A percentile compares a stretch with the other conserved stretches of the same genome.
These are phyloP conservation scores for Hypericum androsaemum DNA, from an alignment of 345 rosid species.

Conservation along the genomic window DNA sequence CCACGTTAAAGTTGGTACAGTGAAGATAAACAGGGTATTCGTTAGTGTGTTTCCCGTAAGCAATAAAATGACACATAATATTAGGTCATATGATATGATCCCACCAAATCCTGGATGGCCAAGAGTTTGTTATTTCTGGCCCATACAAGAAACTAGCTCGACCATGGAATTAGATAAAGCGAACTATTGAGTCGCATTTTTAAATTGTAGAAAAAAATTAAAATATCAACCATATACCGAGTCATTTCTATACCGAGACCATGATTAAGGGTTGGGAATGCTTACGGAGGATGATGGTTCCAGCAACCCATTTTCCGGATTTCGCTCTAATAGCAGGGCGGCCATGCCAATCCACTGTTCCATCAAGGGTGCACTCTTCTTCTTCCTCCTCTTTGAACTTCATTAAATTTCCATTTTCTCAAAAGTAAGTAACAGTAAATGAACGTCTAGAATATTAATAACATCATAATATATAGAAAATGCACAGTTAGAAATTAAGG, in stretches of 20 bases:
- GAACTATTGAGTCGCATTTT: too few relatives aligned
- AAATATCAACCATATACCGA: not conserved
- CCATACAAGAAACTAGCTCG: too few relatives aligned
- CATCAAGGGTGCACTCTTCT: slow-evolving; percentile 47
- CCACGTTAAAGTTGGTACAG: not conserved
- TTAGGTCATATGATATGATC: not conserved
- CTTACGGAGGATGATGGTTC: slow-evolving; percentile 70
- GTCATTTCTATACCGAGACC: too few relatives aligned
- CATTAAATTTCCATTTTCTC: not conserved
- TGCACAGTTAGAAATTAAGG: too few relatives aligned
- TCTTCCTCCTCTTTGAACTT: slow-evolving; percentile 38
- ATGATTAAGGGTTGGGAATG: not conserved
- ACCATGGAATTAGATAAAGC: too few relatives aligned
- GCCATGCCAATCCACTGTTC: slow-evolving; percentile 65
- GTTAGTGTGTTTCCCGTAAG: slow-evolving; percentile 15
- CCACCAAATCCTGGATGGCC: too few relatives aligned
- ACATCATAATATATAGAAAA: too few relatives aligned
- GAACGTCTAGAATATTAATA: too few relatives aligned
- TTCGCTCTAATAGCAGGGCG: slow-evolving; percentile 49
- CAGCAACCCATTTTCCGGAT: slow-evolving; percentile 81
- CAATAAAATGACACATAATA: slow-evolving; percentile 3
- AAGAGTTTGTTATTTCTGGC: too few relatives aligned
- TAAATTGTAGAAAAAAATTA: not conserved
- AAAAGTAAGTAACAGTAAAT: too few relatives aligned
- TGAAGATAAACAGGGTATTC: not conserved